Base-by-base conservation (phyloP, 164 flowering plant species). In the Tetrastigma voinierianum region DNA sequence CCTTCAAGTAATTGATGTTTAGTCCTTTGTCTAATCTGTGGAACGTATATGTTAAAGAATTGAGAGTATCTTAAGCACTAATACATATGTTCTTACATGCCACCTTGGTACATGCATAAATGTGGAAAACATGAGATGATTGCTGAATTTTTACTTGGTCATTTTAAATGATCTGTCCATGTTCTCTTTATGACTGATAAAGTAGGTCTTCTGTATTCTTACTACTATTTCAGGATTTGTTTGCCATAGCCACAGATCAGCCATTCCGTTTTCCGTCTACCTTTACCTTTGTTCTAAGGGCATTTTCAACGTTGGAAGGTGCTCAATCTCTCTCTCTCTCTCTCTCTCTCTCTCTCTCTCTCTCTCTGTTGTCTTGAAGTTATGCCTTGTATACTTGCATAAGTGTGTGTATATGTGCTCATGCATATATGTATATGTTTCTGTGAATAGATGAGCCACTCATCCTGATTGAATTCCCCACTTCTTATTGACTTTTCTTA, bases 271-370 rank as follows among this genome's bases (percentile, higher is more conserved):
- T 94, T 67, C 98, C 98, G 45, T 85, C 98, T 52, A 90, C 97
- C 14, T 91, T 94, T 69, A 86, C 97, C 2, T 94, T 94, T 78
- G 93, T 94, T 59, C 0, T 91, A 2, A 81, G 97, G 76, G 96
- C 98, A 79, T 94, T 94, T 76, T 85, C 97, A 21, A 94, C 98
- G 4, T 96, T 94, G 52, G 98, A 94, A 90, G 98, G 98, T 94
- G 21, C 65, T 59, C 61, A 57, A 71, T 62, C 67, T 62, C 70
- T 70, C 74, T 57, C 68, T 70, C 58, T 65, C 61, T 46, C 67
- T 61, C 32, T 58, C 51, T 17, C 24, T 20, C 40, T 57, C 13
- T 57, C n/a, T n/a, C n/a, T n/a, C n/a, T n/a, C n/a, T n/a, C n/a
- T n/a, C n/a, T n/a, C 40, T 3, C 40, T 32, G 40, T 32, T 7